Evolutionary conservation across 2,329 filamentous ascomycete genomes (phyloP).

Genomic region (Calonectria pauciramosa): DNA sequence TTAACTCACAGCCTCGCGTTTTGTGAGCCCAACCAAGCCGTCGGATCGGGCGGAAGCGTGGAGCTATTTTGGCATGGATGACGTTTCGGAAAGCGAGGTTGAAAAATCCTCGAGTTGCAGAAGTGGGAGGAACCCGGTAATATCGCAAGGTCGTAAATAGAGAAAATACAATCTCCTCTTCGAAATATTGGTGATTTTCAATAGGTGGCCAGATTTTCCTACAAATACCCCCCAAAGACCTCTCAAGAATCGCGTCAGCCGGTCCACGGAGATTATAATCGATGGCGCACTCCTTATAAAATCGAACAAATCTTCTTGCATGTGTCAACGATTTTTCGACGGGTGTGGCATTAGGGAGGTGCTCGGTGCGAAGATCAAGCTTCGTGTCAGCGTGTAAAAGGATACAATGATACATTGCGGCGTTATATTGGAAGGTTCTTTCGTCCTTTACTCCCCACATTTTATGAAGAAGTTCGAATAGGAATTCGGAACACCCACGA

Average conservation of each 20-base stretch:
- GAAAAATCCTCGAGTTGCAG: slow-evolving; percentile 2
- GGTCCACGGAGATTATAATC: not conserved
- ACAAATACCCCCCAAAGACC: not conserved
- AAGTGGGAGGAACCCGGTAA: not conserved
- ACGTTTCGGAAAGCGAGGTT: not conserved
- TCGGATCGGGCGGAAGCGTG: not conserved
- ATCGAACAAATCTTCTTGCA: not conserved
- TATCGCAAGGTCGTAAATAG: not conserved
- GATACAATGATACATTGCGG: slow-evolving; percentile 4
- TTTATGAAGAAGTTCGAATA: not conserved
- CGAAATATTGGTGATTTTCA: not conserved
- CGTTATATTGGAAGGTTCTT: not conserved
- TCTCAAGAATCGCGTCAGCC: not conserved
- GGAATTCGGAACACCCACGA: not conserved
- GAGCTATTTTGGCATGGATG: slow-evolving; percentile 7
- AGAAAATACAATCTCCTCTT: not conserved
- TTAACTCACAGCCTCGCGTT: not conserved
- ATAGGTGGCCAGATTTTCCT: not conserved
- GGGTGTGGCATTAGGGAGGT: not conserved
- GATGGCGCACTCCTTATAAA: not conserved
- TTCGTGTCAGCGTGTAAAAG: not conserved
- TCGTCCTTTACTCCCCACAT: not conserved
- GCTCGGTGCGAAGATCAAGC: slow-evolving; percentile 14
- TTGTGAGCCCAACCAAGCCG: slow-evolving; percentile 19
- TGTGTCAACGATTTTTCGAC: not conserved